Conservation (phyloP, 176 grass and related monocot species). For the barley (Hordeum vulgare) region DNA sequence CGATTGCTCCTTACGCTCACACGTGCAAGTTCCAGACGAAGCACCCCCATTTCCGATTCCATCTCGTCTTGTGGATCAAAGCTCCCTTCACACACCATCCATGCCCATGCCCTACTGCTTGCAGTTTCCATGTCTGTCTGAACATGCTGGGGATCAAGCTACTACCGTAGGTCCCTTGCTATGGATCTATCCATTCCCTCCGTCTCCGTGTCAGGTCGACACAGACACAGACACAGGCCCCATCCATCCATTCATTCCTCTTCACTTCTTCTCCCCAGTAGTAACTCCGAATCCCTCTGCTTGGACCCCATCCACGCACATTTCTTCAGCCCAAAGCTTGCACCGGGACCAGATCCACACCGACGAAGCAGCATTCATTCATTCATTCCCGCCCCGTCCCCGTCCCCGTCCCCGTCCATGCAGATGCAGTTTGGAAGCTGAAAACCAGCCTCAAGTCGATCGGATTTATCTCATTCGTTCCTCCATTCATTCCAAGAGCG, state of each 20-base stretch:
- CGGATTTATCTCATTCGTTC: not conserved
- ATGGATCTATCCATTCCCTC: not conserved
- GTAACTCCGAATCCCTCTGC: too few relatives aligned
- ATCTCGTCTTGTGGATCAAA: not conserved
- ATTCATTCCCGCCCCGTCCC: not conserved
- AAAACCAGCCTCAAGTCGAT: not conserved
- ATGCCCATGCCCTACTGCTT: not conserved
- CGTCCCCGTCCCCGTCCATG: too few relatives aligned
- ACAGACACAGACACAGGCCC: too few relatives aligned
- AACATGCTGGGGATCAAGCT: not conserved
- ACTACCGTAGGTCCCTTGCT: not conserved
- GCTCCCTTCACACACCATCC: not conserved
- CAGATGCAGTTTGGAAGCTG: not conserved
- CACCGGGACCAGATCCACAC: not conserved
- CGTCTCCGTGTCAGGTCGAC: not conserved
- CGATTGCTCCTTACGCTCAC: not conserved
- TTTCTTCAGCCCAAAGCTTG: not conserved
- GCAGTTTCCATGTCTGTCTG: not conserved
- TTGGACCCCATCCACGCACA: not conserved
- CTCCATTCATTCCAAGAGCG: not conserved
- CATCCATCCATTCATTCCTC: too few relatives aligned
- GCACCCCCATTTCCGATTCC: not conserved
- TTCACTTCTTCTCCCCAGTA: too few relatives aligned
- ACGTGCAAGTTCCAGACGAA: not conserved
- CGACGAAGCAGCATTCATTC: not conserved